Conservation (phyloP, 805 yeast species). For the Kuraishia ogatae region DNA sequence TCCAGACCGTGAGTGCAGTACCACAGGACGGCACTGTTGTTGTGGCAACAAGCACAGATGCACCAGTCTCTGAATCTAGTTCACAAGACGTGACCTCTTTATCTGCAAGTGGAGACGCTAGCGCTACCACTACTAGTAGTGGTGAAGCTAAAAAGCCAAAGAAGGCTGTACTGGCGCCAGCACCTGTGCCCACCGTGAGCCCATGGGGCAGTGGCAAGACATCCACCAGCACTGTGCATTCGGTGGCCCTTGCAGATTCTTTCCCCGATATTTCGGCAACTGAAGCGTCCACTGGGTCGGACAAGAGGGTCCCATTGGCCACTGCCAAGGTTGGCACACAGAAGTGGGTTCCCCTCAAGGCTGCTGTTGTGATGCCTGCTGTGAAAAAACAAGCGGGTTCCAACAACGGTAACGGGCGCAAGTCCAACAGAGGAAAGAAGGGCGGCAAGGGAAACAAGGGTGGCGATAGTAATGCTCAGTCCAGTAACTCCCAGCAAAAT, state of each 20-base stretch:
- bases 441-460: not conserved
- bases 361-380: constrained; percentile 37
- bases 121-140: not conserved
- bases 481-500: too few species aligned
- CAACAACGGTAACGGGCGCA: constrained; percentile 1
- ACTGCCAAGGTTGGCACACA: constrained; percentile 35
- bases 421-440: constrained; percentile 1
- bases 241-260: constrained; percentile 9
- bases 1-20: constrained; percentile 13
- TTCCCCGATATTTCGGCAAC: constrained; percentile 13
- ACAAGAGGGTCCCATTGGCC: constrained; percentile 12
- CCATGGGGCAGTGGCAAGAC: constrained; percentile 44
- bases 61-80: not conserved
- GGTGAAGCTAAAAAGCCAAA: constrained; percentile 14
- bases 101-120: not conserved
- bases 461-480: constrained; percentile 4
- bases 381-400: constrained; percentile 7
- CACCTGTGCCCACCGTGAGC: constrained; percentile 53
- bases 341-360: constrained; percentile 69
- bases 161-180: constrained; percentile 42
- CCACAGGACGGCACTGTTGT: not conserved
- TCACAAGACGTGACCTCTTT: not conserved
- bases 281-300: constrained; percentile 8
- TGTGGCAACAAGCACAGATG: not conserved
- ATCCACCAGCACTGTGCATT: constrained; percentile 15